Base-by-base conservation (phyloP, 176 grass and related monocot species). In the Avena eriantha region DNA sequence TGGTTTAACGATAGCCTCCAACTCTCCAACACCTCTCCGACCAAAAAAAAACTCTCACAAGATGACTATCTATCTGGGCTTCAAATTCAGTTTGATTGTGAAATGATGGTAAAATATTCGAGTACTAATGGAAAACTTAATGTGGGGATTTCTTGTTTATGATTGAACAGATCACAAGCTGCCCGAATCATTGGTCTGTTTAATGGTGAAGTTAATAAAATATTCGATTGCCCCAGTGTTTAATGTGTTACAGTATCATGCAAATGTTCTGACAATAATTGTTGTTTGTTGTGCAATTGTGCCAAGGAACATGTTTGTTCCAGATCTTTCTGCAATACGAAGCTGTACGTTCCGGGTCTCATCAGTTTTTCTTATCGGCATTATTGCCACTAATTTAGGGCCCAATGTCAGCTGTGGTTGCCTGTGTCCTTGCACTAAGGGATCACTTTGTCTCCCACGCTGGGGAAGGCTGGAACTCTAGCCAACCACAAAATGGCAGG, bases 381-480 rank as follows among this genome's bases (percentile, higher is more conserved):
- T 86, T 73, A 82, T 89, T 80, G 76, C 7, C 81, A 81, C 79
- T 74, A 21, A 46, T 87, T 41, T 53, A 93, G 91, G 91, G 82
- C 58, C 88, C 88, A 39, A 67, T 88, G 43, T 93, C 88, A 74
- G 88, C 91, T 74, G 85, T 93, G 50, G 46, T 90, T 31, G 39
- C 48, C 63, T 93, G 82, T 68, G 78, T 93, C 78, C 85, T 93
- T 36, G 72, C 88, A 8, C 78, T 93, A 69, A 90, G 85, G 82
- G 91, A 88, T 85, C 78, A 33, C 21, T 88, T 85, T 85, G 66
- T 45, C 49, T 73, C 65, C 50, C 78, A 49, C 68, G 56, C 48
- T 47, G 88, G 73, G 22, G 85, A 88, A 82, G 82, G 43, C 48
- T 49, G 29, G 46, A 56, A 70, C 12, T 76, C 49, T 74, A 55